phyloP scores from a whole-genome alignment of 495 filamentous ascomycete species.

The Lasiosphaeriaceae sp. region DNA sequence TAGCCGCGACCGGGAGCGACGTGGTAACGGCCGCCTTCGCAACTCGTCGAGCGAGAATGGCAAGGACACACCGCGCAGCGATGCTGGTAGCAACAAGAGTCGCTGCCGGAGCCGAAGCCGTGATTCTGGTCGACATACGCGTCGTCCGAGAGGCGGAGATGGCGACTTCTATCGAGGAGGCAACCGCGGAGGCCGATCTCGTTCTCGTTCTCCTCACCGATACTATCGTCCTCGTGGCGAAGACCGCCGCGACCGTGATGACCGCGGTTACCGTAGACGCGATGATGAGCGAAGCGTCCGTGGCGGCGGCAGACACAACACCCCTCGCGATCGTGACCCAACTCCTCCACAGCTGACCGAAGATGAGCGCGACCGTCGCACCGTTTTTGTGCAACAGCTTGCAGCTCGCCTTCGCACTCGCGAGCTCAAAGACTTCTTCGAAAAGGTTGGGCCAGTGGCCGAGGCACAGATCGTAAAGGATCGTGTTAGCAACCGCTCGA shows the following conservation, averaged over 20 bases:
- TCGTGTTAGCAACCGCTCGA: conserved; percentile 90
- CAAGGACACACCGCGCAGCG: conserved; percentile 65
- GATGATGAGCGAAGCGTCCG: conserved; percentile 41
- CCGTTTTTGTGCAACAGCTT: conserved; percentile 97
- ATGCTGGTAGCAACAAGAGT: conserved; percentile 80
- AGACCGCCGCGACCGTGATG: conserved; percentile 26
- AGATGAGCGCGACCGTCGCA: conserved; percentile 93
- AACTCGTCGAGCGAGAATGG: conserved; percentile 37
- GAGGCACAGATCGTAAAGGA: conserved; percentile 99
- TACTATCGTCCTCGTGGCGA: conserved; percentile 50
- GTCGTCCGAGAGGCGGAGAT: conserved; percentile 66
- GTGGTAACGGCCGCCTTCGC: conserved; percentile 31
- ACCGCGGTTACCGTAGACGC: conserved; percentile 54
- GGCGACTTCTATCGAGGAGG: conserved; percentile 73
- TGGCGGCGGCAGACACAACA: conserved; percentile 51
- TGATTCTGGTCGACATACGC: conserved; percentile 73
- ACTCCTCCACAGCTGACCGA: conserved; percentile 69
- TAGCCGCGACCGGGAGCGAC: conserved; percentile 56
- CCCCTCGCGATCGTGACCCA: conserved; percentile 56
- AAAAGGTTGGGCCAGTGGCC: conserved; percentile 91
- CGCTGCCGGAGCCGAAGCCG: conserved; percentile 79
- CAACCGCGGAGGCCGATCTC: conserved; percentile 53
- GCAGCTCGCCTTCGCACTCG: conserved; percentile 87
- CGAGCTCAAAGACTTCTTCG: conserved; percentile 92
- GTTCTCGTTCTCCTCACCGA: conserved; percentile 73